These are phyloP conservation scores for Aphanomyces astaci DNA, from an alignment of 352 stramenopile genomes.

Conservation along the genomic window DNA sequence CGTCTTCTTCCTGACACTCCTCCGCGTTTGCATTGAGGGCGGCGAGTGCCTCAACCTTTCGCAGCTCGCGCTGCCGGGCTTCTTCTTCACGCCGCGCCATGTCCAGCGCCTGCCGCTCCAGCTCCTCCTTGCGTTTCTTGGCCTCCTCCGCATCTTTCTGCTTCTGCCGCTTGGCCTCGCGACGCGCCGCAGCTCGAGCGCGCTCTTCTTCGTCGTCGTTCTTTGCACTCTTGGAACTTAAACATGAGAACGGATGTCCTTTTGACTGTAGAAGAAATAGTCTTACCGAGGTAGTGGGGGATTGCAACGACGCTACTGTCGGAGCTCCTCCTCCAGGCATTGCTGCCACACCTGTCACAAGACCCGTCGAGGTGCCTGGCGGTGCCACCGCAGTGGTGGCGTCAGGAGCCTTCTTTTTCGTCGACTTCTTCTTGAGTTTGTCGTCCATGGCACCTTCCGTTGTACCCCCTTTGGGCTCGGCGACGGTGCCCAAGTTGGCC, in stretches of 20 bases:
- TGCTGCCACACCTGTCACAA: not conserved
- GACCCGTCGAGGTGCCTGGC: not conserved
- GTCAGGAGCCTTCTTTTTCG: constrained; percentile 9
- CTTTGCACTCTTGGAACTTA: not conserved
- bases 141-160: constrained; percentile 45
- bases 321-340: not conserved
- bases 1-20: constrained; percentile 58
- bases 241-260: too few relatives aligned
- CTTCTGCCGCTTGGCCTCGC: constrained; percentile 48
- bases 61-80: constrained; percentile 35
- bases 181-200: constrained; percentile 14
- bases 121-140: constrained; percentile 39
- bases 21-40: constrained; percentile 64
- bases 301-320: not conserved
- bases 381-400: not conserved
- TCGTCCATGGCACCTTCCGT: not conserved
- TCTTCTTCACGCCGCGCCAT: constrained; percentile 42
- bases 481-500: not conserved
- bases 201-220: constrained; percentile 17
- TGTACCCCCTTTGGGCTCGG: not conserved
- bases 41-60: constrained; percentile 42
- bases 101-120: constrained; percentile 39
- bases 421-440: constrained; percentile 22
- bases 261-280: too few relatives aligned
- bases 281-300: not conserved